These are phyloP conservation scores for Talaromyces proteolyticus DNA, from an alignment of 495 filamentous ascomycete species.

Conservation along the genomic window DNA sequence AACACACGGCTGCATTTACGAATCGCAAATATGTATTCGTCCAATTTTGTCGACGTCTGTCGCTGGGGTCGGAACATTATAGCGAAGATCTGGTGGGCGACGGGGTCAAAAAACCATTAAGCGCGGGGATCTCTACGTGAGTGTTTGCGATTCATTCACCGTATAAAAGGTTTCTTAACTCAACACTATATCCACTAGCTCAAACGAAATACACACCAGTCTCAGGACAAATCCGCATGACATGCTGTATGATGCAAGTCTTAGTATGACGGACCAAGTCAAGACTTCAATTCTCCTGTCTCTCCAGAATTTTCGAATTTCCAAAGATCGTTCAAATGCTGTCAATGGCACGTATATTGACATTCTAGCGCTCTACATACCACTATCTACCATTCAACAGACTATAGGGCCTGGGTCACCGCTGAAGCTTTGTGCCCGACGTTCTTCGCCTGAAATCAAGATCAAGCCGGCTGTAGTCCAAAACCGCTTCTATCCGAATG, in stretches of 20 bases:
- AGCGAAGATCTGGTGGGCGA: slow-evolving; percentile 65
- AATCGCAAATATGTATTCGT: not conserved
- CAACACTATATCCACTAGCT: slow-evolving; percentile 39
- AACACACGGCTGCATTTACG: not conserved
- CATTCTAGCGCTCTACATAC: slow-evolving; percentile 66
- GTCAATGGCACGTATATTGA: slow-evolving; percentile 53
- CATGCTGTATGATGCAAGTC: slow-evolving; percentile 53
- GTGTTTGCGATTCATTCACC: no score
- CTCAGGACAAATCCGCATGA: slow-evolving; percentile 50
- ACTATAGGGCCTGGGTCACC: slow-evolving; percentile 60
- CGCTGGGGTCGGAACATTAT: slow-evolving; percentile 74
- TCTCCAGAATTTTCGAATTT: slow-evolving; percentile 53
- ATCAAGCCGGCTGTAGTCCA: slow-evolving; percentile 64
- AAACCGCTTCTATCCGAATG: slow-evolving; percentile 63
- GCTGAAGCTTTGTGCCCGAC: slow-evolving; percentile 60
- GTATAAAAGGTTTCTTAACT: not conserved
- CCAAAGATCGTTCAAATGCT: no score
- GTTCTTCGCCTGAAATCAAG: slow-evolving; percentile 25
- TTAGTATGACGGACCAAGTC: slow-evolving; percentile 53
- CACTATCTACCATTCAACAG: slow-evolving; percentile 47
- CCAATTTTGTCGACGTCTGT: no score
- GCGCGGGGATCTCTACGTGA: slow-evolving; percentile 56
- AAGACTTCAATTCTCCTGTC: slow-evolving; percentile 60
- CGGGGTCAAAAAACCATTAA: slow-evolving; percentile 52
- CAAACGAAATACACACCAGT: slow-evolving; percentile 77